phyloP scores from a whole-genome alignment of 352 stramenopile genomes.

The Pythium guiyangense region DNA sequence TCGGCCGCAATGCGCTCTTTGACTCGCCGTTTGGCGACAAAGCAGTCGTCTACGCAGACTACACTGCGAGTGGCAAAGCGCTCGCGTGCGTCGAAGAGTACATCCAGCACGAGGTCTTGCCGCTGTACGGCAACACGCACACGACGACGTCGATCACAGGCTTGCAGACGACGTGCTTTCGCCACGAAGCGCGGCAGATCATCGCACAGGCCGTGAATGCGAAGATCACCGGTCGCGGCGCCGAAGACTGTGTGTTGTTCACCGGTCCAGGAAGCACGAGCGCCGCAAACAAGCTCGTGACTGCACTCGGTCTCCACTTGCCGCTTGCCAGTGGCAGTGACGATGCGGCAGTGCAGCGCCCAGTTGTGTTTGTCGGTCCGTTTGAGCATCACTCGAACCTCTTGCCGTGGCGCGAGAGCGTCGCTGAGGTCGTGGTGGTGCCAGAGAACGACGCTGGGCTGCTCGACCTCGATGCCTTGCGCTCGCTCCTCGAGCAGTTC shows the following conservation, averaged over 20 bases:
- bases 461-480: constrained; percentile 59
- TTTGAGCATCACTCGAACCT: constrained; percentile 98
- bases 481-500: constrained; percentile 43
- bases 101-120: constrained; percentile 82
- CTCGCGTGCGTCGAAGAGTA: constrained; percentile 90
- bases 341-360: constrained; percentile 19
- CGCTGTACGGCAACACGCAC: constrained; percentile 97
- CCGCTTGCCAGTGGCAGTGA: constrained; percentile 7
- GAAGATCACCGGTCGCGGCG: constrained; percentile 84
- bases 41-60: constrained; percentile 93
- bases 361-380: constrained; percentile 90
- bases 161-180: constrained; percentile 91
- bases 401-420: constrained; percentile 94
- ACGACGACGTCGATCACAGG: constrained; percentile 85
- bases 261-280: constrained; percentile 82
- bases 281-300: constrained; percentile 79
- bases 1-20: constrained; percentile 44
- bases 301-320: constrained; percentile 51
- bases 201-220: constrained; percentile 89
- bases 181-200: constrained; percentile 93
- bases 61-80: constrained; percentile 90
- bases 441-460: constrained; percentile 39
- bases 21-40: constrained; percentile 62
- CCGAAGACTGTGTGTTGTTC: constrained; percentile 95
- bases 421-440: constrained; percentile 77